Conservation (phyloP, 139 green algal species). For the Chlorella sorokiniana region DNA sequence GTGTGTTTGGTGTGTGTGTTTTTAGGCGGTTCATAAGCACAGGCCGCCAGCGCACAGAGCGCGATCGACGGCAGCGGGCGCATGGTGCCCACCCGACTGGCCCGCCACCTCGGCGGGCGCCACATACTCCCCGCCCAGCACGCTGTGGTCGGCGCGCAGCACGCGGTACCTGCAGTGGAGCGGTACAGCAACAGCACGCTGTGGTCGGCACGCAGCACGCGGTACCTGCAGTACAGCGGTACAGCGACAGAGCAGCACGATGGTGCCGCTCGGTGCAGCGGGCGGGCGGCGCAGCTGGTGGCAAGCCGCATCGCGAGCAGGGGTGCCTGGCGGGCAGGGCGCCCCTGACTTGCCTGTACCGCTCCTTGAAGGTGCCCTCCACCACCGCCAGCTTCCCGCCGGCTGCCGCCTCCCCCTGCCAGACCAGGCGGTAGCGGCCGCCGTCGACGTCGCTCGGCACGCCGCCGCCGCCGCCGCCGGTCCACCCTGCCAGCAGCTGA, state of each 20-base stretch:
- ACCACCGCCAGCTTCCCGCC: constrained; percentile 15
- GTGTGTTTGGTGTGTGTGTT: background rate
- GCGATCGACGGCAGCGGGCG: too few species aligned
- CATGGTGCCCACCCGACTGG: constrained; percentile 1
- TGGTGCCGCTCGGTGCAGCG: too few species aligned
- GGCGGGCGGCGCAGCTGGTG: too few species aligned
- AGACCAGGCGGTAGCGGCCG: background rate
- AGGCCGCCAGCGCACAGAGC: background rate
- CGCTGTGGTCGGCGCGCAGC: constrained; percentile 31
- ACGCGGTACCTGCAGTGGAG: constrained; percentile 27
- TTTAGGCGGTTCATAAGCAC: background rate
- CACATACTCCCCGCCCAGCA: constrained; percentile 29
- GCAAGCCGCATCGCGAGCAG: background rate
- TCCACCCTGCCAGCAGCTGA: too few species aligned
- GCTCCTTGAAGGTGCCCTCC: constrained; percentile 1
- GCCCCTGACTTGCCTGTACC: constrained; percentile 2
- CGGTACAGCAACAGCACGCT: constrained; percentile 3
- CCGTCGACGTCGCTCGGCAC: background rate
- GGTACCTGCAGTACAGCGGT: background rate
- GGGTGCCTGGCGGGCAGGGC: background rate
- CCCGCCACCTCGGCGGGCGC: constrained; percentile 18
- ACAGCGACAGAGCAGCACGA: background rate
- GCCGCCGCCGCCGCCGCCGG: too few species aligned
- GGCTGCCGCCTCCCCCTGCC: background rate
- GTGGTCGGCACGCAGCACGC: constrained; percentile 30